These are phyloP conservation scores for Wallacemonas sp. DNA, from an alignment of 208 protist genomes.

Conservation along the genomic window DNA sequence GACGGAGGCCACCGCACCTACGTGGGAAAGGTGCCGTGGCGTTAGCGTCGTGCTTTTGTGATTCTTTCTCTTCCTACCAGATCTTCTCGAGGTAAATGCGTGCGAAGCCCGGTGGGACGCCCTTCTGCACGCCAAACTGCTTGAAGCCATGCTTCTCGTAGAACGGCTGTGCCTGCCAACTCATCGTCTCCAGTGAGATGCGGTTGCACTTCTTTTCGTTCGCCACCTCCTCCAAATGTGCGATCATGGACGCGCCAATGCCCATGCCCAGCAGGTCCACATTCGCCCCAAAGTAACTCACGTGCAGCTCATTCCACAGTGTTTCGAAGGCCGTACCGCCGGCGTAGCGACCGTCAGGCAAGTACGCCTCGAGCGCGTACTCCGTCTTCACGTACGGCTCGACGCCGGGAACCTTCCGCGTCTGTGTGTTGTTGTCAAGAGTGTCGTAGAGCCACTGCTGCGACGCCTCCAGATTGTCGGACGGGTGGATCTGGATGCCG, in stretches of 20 bases:
- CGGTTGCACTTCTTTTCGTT: slow-evolving; percentile 4
- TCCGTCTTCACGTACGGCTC: not conserved
- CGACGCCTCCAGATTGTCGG: not conserved
- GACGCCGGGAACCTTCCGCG: slow-evolving; percentile 1
- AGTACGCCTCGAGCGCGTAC: not conserved
- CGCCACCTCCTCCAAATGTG: not conserved
- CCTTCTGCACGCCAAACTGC: slow-evolving; percentile 5
- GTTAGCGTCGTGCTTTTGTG: too few species aligned
- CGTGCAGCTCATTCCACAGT: slow-evolving; percentile 12
- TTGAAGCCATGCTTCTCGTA: slow-evolving; percentile 14
- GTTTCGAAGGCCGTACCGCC: slow-evolving; percentile 4
- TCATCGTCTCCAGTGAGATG: slow-evolving; percentile 9
- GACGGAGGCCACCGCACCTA: not conserved
- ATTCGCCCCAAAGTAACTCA: slow-evolving; percentile 5
- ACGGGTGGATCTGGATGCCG: slow-evolving; percentile 7
- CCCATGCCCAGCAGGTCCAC: not conserved
- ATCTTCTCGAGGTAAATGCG: slow-evolving; percentile 10
- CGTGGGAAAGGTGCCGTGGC: too few species aligned
- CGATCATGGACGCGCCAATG: not conserved
- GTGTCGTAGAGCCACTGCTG: slow-evolving; percentile 9
- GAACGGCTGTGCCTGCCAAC: slow-evolving; percentile 9
- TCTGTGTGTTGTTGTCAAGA: not conserved
- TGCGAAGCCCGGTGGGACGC: not conserved
- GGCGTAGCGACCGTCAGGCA: not conserved
- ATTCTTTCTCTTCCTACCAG: slow-evolving; percentile 5